These are phyloP conservation scores for Clarireedia hainanense DNA, from an alignment of 2,329 filamentous ascomycete species.

Conservation along the genomic window DNA sequence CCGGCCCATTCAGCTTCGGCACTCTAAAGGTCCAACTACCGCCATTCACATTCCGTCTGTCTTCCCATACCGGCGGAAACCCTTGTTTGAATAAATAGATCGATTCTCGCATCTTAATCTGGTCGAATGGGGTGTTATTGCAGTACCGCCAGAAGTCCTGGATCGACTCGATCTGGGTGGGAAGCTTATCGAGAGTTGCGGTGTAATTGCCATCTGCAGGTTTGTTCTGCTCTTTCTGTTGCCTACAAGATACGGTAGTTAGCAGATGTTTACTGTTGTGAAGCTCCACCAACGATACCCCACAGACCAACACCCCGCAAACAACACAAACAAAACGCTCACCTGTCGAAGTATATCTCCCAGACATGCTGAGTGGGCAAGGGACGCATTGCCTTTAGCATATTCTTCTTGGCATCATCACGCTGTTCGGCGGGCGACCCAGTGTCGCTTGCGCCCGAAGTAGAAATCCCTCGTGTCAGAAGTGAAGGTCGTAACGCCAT, in stretches of 20 bases:
- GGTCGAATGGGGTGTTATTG: constrained; percentile 71
- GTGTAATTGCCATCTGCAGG: constrained; percentile 28
- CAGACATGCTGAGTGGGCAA: constrained; percentile 75
- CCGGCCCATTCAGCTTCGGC: constrained; percentile 62
- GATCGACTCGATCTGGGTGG: constrained; percentile 63
- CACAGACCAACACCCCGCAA: background rate
- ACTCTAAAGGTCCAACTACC: constrained; percentile 92
- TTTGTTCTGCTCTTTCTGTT: constrained; percentile 28
- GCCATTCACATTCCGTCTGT: constrained; percentile 76
- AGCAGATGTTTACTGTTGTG: too few relatives aligned
- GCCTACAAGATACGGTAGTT: constrained; percentile 14
- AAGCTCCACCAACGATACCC: background rate
- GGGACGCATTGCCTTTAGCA: constrained; percentile 64
- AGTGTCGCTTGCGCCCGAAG: constrained; percentile 51
- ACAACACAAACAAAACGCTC: constrained; percentile 16
- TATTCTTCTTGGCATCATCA: constrained; percentile 76
- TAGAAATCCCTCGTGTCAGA: constrained; percentile 56
- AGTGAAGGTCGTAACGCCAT: constrained; percentile 52
- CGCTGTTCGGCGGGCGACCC: constrained; percentile 65
- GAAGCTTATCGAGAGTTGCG: constrained; percentile 49
- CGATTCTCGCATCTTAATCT: constrained; percentile 69
- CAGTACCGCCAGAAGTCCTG: constrained; percentile 81
- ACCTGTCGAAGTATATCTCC: constrained; percentile 62
- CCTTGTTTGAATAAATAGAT: constrained; percentile 75
- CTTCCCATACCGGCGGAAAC: constrained; percentile 73